phyloP scores from a whole-genome alignment of 192 early-diverging fungal species.

The Ambispora gerdemannii region DNA sequence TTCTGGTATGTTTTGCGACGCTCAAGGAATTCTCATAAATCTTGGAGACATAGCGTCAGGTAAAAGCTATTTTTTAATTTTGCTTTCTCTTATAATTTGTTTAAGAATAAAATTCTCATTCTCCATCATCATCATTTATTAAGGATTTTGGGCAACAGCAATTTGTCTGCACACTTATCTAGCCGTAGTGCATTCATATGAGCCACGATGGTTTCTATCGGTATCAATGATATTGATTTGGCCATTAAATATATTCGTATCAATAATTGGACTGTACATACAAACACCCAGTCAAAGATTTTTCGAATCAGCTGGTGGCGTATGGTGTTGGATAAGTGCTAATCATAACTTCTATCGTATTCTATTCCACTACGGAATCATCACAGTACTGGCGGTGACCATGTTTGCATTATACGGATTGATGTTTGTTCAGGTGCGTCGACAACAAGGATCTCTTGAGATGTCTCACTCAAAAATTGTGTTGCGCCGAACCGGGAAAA shows the following conservation, averaged over 20 bases:
- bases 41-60: slow-evolving; percentile 3
- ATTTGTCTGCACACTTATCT: not conserved
- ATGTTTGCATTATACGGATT: not conserved
- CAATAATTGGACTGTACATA: not conserved
- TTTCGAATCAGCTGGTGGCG: not conserved
- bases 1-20: not conserved
- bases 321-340: slow-evolving; percentile 2
- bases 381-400: not conserved
- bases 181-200: not conserved
- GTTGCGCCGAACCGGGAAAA: not conserved
- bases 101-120: not conserved
- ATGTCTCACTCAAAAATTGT: not conserved
- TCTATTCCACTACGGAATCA: not conserved
- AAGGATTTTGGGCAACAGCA: not conserved
- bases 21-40: not conserved
- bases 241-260: not conserved
- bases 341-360: not conserved
- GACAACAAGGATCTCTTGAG: not conserved
- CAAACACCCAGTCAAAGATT: not conserved
- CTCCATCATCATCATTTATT: not conserved
- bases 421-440: not conserved
- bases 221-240: not conserved
- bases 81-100: not conserved
- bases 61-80: not conserved
- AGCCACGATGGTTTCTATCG: not conserved